A percentile compares a stretch with the other conserved stretches of the same genome.
phyloP scores from a whole-genome alignment of 495 filamentous ascomycete genomes.

The Xylaria flabelliformis region DNA sequence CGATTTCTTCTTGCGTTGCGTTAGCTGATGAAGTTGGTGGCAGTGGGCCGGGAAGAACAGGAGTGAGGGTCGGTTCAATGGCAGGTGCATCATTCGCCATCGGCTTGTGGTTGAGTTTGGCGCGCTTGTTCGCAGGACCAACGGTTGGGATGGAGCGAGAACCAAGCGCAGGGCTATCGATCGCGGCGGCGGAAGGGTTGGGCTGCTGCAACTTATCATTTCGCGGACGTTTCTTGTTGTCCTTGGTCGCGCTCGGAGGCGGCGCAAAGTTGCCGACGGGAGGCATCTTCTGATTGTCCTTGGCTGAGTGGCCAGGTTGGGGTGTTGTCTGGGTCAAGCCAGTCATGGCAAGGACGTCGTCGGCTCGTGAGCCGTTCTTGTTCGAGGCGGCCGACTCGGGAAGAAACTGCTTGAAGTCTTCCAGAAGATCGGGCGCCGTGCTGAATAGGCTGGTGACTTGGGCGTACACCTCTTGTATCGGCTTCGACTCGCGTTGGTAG shows the following conservation, averaged over 20 bases:
- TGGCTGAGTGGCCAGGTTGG: constrained; percentile 50
- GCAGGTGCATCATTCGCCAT: constrained; percentile 67
- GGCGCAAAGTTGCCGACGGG: constrained; percentile 93
- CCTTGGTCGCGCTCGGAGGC: constrained; percentile 74
- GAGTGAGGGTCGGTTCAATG: constrained; percentile 87
- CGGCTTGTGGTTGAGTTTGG: constrained; percentile 68
- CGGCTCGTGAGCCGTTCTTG: constrained; percentile 72
- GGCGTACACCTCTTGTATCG: constrained; percentile 97
- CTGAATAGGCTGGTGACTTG: constrained; percentile 96
- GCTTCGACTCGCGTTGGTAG: constrained; percentile 97
- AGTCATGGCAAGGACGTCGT: constrained; percentile 67
- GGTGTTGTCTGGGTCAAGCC: constrained; percentile 52
- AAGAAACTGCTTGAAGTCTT: constrained; percentile 99
- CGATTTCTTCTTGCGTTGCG: constrained; percentile 75
- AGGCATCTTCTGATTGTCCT: constrained; percentile 74
- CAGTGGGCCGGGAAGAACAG: constrained; percentile 83
- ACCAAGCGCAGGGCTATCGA: constrained; percentile 44
- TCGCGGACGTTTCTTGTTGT: constrained; percentile 75
- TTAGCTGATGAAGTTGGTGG: constrained; percentile 71
- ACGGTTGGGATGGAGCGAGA: constrained; percentile 44
- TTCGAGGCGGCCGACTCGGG: constrained; percentile 93
- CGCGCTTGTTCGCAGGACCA: constrained; percentile 60
- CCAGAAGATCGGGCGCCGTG: constrained; percentile 91
- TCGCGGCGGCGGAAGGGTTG: constrained; percentile 37
- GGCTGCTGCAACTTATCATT: constrained; percentile 46